phyloP scores from a whole-genome alignment of 768 basidiomycete genomes.

The Hygrocybe punicea region DNA sequence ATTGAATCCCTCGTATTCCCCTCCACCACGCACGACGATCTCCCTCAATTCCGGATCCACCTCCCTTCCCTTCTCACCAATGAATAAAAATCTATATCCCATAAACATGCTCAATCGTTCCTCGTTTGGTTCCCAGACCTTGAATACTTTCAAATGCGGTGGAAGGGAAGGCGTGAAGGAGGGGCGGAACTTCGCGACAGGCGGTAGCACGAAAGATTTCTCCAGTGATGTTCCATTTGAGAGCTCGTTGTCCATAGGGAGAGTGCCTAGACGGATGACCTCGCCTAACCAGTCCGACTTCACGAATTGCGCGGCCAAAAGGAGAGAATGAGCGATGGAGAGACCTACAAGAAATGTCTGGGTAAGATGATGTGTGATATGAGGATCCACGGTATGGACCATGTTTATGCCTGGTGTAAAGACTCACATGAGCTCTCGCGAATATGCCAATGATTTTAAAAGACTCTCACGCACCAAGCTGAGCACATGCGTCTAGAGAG shows the following conservation, averaged over 20 bases:
- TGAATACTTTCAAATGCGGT: conserved; percentile 46
- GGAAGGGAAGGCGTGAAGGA: conserved; percentile 50
- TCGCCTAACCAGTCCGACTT: conserved; percentile 67
- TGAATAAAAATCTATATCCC: conserved; percentile 55
- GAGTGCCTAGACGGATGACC: conserved; percentile 49
- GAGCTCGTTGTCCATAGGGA: conserved; percentile 32
- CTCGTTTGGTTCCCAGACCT: conserved; percentile 67
- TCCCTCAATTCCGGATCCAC: conserved; percentile 49
- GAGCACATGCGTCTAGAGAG: conserved; percentile 43
- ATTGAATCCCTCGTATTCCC: conserved; percentile 60
- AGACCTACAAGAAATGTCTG: conserved; percentile 49
- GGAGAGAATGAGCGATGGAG: conserved; percentile 53
- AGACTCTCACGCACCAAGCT: conserved; percentile 45
- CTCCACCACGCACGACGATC: conserved; percentile 55
- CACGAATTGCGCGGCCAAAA: conserved; percentile 57
- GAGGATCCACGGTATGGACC: conserved; percentile 40
- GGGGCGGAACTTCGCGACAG: conserved; percentile 56
- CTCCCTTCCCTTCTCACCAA: conserved; percentile 54
- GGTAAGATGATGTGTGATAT: conserved; percentile 65
- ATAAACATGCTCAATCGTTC: conserved; percentile 54
- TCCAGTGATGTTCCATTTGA: conserved; percentile 45
- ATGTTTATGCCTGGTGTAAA: conserved; percentile 52
- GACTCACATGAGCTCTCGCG: neutral
- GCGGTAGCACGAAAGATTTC: conserved; percentile 48
- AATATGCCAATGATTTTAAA: neutral